A percentile compares a stretch with the other conserved stretches of the same genome.
phyloP scores from a whole-genome alignment of 2,329 filamentous ascomycete genomes.

The Raffaelea arxii region DNA sequence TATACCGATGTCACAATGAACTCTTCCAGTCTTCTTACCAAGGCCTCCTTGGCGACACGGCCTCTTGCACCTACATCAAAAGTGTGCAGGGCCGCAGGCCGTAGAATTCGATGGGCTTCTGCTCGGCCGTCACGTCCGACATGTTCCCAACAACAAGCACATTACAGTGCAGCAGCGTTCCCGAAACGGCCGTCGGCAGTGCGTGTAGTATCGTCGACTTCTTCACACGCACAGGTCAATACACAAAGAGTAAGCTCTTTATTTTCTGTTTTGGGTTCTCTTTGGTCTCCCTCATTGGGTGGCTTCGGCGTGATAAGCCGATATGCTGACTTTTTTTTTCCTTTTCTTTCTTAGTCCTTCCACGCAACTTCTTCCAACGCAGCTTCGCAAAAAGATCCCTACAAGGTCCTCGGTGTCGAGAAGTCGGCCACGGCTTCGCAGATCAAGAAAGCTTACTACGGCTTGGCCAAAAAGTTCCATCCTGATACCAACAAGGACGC shows the following conservation, averaged over 20 bases:
- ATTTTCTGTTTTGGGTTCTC: neutral
- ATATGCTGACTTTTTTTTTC: neutral
- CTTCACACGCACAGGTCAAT: neutral
- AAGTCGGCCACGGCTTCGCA: constrained; percentile 74
- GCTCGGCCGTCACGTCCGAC: neutral
- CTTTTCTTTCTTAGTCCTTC: constrained; percentile 33
- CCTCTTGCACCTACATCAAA: constrained; percentile 21
- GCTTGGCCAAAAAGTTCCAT: constrained; percentile 93
- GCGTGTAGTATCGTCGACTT: neutral
- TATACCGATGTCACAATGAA: constrained; percentile 17
- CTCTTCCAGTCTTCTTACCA: constrained; percentile 22
- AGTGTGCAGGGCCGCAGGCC: constrained; percentile 17
- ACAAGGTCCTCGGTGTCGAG: constrained; percentile 73
- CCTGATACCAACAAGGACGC: constrained; percentile 97
- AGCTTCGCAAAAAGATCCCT: constrained; percentile 63
- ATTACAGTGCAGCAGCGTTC: constrained; percentile 1
- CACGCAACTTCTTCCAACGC: constrained; percentile 46
- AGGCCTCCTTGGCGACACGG: constrained; percentile 21
- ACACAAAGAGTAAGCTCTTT: constrained; percentile 5
- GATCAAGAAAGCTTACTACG: constrained; percentile 98
- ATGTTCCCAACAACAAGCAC: constrained; percentile 12
- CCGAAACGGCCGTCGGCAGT: neutral
- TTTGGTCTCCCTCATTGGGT: neutral
- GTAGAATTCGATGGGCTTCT: constrained; percentile 10
- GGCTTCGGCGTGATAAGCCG: neutral